These are phyloP conservation scores for Tanacetum coccineum DNA, from an alignment of 129 eudicot species.

Conservation along the genomic window DNA sequence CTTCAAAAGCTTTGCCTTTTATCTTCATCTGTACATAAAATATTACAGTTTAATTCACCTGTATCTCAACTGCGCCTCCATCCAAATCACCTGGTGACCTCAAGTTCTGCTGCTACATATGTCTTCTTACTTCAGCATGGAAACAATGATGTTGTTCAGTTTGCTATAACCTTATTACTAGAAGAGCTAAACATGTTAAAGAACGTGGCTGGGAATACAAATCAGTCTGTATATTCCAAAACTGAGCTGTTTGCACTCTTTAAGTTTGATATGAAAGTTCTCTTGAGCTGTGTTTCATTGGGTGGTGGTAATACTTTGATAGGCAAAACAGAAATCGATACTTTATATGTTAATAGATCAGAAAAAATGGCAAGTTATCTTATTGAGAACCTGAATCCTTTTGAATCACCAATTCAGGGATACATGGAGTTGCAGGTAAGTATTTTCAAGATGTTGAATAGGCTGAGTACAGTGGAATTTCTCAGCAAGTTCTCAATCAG, in stretches of 20 bases:
- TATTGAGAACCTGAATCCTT: conserved; percentile 61
- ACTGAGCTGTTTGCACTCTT: conserved; percentile 68
- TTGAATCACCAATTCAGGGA: conserved; percentile 40
- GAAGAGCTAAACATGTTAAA: conserved; percentile 68
- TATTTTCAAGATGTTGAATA: conserved; percentile 58
- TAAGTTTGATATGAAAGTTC: conserved; percentile 73
- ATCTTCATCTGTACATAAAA: conserved; percentile 64
- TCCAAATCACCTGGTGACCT: conserved; percentile 88
- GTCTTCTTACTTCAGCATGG: conserved; percentile 92
- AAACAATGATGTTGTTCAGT: conserved; percentile 74
- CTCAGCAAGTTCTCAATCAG: conserved; percentile 59
- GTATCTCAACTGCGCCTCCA: conserved; percentile 92
- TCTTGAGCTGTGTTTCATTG: conserved; percentile 63
- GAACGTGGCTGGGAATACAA: conserved; percentile 19
- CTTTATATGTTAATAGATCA: conserved; percentile 57
- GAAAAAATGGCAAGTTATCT: conserved; percentile 48
- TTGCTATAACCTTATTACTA: conserved; percentile 46
- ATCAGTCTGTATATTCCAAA: conserved; percentile 35
- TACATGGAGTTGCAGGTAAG: conserved; percentile 61
- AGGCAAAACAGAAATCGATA: conserved; percentile 53
- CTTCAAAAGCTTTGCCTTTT: conserved; percentile 89
- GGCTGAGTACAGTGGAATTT: conserved; percentile 60
- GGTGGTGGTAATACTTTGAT: conserved; percentile 55
- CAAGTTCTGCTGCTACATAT: conserved; percentile 93
- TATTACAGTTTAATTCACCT: conserved; percentile 67